These are phyloP conservation scores for Dalbergia cultrata DNA, from an alignment of 306 rosid genomes.

Conservation along the genomic window DNA sequence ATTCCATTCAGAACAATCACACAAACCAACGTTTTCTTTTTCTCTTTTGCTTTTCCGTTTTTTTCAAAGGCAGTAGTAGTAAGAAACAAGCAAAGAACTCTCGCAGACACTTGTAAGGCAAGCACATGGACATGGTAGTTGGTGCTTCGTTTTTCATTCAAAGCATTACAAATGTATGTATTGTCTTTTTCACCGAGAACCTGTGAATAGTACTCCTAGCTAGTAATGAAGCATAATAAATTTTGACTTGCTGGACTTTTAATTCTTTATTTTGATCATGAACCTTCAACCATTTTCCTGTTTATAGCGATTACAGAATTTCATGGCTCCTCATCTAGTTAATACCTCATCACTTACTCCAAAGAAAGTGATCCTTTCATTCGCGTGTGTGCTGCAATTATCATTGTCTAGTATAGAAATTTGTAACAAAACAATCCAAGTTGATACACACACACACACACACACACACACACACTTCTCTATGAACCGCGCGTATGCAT, in stretches of 20 bases:
- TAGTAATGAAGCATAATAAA: not conserved
- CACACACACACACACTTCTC: no score
- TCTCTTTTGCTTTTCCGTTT: not conserved
- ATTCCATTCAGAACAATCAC: slow-evolving; percentile 18
- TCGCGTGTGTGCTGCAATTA: slow-evolving; percentile 30
- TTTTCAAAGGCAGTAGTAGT: slow-evolving; percentile 1
- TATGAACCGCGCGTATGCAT: not conserved
- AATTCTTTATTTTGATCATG: slow-evolving; percentile 18
- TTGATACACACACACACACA: no score
- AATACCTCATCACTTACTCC: slow-evolving; percentile 51
- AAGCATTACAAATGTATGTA: slow-evolving; percentile 20
- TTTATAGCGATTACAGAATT: slow-evolving; percentile 49
- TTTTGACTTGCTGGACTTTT: slow-evolving; percentile 29
- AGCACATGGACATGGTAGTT: slow-evolving; percentile 26
- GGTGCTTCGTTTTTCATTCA: slow-evolving; percentile 4
- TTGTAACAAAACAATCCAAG: slow-evolving; percentile 6
- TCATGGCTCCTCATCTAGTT: slow-evolving; percentile 44
- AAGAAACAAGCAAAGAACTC: not conserved
- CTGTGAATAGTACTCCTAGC: not conserved
- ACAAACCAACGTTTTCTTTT: not conserved
- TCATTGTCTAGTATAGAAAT: slow-evolving; percentile 34
- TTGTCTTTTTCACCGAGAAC: slow-evolving; percentile 27
- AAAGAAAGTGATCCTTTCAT: slow-evolving; percentile 21
- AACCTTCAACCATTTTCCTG: slow-evolving; percentile 39
- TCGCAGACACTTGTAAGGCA: not conserved